phyloP scores from a whole-genome alignment of 192 early-diverging fungal species.

The Entomortierella beljakovae region DNA sequence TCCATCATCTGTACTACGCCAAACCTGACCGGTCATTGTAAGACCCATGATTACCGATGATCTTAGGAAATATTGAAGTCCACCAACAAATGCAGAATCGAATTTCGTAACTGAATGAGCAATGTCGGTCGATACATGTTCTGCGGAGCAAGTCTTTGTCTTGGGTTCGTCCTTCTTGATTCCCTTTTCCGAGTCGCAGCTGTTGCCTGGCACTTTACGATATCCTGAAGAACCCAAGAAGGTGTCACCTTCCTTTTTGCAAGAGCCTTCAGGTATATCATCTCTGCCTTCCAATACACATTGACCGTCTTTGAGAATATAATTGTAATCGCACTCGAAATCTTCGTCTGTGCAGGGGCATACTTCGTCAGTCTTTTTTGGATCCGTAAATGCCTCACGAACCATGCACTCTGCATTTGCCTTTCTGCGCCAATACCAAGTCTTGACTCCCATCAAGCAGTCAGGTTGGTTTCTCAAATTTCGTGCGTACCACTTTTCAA shows the following conservation, averaged over 20 bases:
- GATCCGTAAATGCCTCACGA: constrained; percentile 68
- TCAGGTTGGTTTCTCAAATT: constrained; percentile 64
- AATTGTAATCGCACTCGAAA: constrained; percentile 96
- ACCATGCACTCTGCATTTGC: constrained; percentile 81
- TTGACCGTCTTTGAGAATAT: constrained; percentile 63
- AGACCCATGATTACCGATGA: constrained; percentile 72
- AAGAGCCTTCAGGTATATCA: constrained; percentile 70
- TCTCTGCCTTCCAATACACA: constrained; percentile 72
- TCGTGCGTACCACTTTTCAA: constrained; percentile 80
- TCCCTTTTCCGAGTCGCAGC: constrained; percentile 66
- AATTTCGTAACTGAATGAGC: constrained; percentile 39
- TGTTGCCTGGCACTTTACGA: constrained; percentile 87
- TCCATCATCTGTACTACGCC: constrained; percentile 80
- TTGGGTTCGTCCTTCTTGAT: constrained; percentile 67
- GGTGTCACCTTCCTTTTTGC: constrained; percentile 67
- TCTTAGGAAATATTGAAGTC: constrained; percentile 72
- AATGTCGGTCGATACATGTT: constrained; percentile 46
- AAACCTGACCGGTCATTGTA: constrained; percentile 70
- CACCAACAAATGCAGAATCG: constrained; percentile 18
- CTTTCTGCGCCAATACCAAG: constrained; percentile 82
- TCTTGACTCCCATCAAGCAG: constrained; percentile 86
- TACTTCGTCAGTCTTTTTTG: constrained; percentile 62
- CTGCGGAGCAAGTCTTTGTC: constrained; percentile 63
- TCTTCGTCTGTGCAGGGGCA: constrained; percentile 87
- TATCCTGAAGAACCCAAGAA: constrained; percentile 85